Base-by-base conservation (phyloP, 2,329 filamentous ascomycete genomes). In the Ophiostoma angusticollis region DNA sequence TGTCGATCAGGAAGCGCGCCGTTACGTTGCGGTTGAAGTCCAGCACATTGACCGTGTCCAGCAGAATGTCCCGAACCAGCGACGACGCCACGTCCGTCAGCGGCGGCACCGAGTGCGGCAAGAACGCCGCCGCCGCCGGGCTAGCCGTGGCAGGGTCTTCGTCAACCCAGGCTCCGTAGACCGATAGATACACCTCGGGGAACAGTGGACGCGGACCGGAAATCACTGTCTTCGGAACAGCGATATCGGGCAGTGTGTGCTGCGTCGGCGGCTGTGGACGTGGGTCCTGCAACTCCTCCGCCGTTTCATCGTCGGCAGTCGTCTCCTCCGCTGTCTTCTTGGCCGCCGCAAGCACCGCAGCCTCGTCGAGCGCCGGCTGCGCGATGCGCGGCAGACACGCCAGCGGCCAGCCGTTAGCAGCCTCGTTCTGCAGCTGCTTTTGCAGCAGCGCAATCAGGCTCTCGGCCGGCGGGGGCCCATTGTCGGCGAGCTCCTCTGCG, bases 11-110 rank as follows among this genome's bases (percentile, higher is more conserved):
- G 51, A 85, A 91, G 42, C 86, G 84, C 28, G 91, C 89, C 0
- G 83, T 80, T 24, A 79, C 73, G 50, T 86, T 84, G 45, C 91
- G 80, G 59, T 96, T 98, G 64, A 85, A 94, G 61, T 96, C 76
- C 13, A 98, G 70, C 37, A 85, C 79, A 55, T 95, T 95, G 60
- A 98, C 91, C 0, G 87, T 95, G 56, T 98, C 91, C 28, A 84
- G 71, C 40, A 96, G 70, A 1, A 77, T 77, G 57, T 98, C 91
- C 34, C 91, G 77, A 42, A 98, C 70, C 28, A 98, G 63, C 6
- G 80, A 86, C 1, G 86, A 78, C 1, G 87, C 80, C 50, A 95
- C 79, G 54, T 78, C 74, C 4, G 73, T 72, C 9, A 75, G 74
- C 3, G 78, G 71, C 23, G 91, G 91, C 9, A 98, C 91, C 2